Evolutionary conservation across 202 grass and related monocot species (phyloP), one percentile per base, ranked within the genome.

Genomic region (Setaria viridis): DNA sequence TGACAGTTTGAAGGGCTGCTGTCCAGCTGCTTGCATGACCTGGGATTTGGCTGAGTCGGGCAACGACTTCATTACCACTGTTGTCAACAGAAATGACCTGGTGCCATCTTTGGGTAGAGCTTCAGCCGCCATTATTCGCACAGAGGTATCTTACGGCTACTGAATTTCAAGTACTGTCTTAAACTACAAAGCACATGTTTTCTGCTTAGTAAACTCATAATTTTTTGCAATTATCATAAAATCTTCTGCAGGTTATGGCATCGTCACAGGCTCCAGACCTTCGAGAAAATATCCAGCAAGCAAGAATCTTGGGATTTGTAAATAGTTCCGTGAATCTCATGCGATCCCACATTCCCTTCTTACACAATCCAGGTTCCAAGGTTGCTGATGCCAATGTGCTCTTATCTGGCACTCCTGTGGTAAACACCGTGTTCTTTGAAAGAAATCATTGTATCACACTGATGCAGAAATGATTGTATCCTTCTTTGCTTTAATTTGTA

Each of bases 11-110:
- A 82, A 77, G 9, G 82, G 16, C 37, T 82, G 57, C 20, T 76
- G 70, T 83, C 39, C 80, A 92, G 92, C 90, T 86, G 92, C 87
- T 74, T 94, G 92, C 68, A 92, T 92, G 90, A 92, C 85, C 39
- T 92, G 92, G 92, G 87, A 94, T 10, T 88, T 94, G 84, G 90
- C 87, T 11, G 87, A 94, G 49, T 92, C 70, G 3, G 70, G 90
- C 45, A 90, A 84, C 77, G 87, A 82, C 2, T 94, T 94, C 14
- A 84, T 89, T 20, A 94, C 87, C 21, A 83, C 90, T 29, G 62
- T 92, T 39, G 39, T 94, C 35, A 94, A 88, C 70, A 86, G 16
- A 88, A 86, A 62, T 1, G 92, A 94, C 19, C 1, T 90, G 21
- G 90, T 92, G 39, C 91, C 91, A 45, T 90, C 86, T 70, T 87